Conservation (phyloP, 2,329 filamentous ascomycete genomes). For the Dothistroma septosporum region DNA sequence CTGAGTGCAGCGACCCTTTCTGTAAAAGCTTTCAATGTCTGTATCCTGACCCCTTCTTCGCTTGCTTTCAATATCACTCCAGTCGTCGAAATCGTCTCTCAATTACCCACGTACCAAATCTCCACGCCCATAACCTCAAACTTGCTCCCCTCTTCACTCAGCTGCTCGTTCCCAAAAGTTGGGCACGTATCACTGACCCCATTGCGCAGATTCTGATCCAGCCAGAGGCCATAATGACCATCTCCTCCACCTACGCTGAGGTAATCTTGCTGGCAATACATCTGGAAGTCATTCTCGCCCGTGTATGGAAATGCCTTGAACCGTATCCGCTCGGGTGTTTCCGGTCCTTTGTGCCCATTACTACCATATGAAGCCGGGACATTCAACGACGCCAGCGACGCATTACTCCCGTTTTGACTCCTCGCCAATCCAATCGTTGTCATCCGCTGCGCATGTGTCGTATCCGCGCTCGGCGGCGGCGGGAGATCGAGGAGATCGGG, state of each 20-base stretch:
- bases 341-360: constrained; percentile 33
- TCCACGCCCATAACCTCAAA: constrained; percentile 90
- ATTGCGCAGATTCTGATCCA: constrained; percentile 77
- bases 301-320: constrained; percentile 98
- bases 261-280: constrained; percentile 82
- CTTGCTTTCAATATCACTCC: neutral
- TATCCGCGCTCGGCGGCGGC: constrained; percentile 65
- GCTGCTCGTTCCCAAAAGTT: constrained; percentile 90
- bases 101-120: constrained; percentile 77
- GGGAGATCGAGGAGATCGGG: constrained; percentile 56
- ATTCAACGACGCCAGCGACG: constrained; percentile 28
- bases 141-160: constrained; percentile 89
- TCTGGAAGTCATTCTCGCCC: constrained; percentile 93
- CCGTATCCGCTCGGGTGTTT: constrained; percentile 69
- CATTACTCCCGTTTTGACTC: constrained; percentile 22
- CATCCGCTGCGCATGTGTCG: constrained; percentile 57
- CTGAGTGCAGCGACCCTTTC: neutral
- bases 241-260: constrained; percentile 81
- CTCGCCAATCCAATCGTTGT: constrained; percentile 50
- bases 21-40: constrained; percentile 7
- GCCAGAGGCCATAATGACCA: constrained; percentile 88
- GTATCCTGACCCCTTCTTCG: constrained; percentile 1
- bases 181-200: constrained; percentile 80
- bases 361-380: constrained; percentile 17
- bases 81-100: neutral